Conservation (phyloP, 2,329 filamentous ascomycete species). For the Daldinia sp. region DNA sequence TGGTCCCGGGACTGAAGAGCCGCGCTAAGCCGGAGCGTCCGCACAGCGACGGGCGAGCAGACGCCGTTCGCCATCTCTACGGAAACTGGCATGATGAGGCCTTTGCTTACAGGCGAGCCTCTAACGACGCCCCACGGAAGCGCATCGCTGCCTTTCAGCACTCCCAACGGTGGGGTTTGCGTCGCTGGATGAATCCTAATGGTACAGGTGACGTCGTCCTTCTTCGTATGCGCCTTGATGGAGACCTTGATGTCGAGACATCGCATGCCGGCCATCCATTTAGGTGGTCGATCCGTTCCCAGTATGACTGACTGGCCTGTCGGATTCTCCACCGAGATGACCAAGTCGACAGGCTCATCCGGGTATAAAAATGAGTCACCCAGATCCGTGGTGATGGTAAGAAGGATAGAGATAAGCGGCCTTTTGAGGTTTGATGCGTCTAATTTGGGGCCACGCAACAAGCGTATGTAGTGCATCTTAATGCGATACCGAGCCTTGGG, state of each 20-base stretch:
- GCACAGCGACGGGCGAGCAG: constrained; percentile 36
- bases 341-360: constrained; percentile 54
- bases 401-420: constrained; percentile 50
- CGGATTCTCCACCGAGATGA: constrained; percentile 45
- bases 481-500: constrained; percentile 13
- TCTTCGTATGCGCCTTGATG: constrained; percentile 20
- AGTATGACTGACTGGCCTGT: constrained; percentile 9
- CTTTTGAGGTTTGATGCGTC: constrained; percentile 31
- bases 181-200: constrained; percentile 34
- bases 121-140: constrained; percentile 28
- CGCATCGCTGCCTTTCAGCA: constrained; percentile 27
- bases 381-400: constrained; percentile 66
- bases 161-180: constrained; percentile 24
- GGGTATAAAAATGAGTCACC: constrained; percentile 63
- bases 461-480: constrained; percentile 65
- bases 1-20: constrained; percentile 34
- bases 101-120: constrained; percentile 11
- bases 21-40: constrained; percentile 33
- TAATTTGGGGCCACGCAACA: constrained; percentile 58
- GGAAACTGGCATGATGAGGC: constrained; percentile 41
- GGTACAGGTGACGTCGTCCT: constrained; percentile 28
- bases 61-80: constrained; percentile 38
- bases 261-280: constrained; percentile 50
- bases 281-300: background rate
- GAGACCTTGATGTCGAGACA: constrained; percentile 49